Evolutionary conservation across 257 asterid species (phyloP), one percentile per base, ranked within the genome.

Genomic region (Nicotiana paniculata): DNA sequence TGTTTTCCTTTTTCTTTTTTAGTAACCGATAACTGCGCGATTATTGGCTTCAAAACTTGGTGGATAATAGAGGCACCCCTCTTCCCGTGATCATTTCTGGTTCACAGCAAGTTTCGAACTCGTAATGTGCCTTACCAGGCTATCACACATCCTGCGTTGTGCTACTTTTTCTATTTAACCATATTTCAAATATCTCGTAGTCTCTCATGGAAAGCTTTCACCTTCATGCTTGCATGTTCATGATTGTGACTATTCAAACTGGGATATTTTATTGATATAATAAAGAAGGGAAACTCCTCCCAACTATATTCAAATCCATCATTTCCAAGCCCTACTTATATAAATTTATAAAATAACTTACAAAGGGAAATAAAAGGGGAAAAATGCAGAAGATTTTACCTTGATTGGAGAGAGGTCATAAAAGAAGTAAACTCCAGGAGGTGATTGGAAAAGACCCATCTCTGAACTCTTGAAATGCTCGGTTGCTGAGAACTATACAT

Each of bases 371-470:
- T 51, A 75, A 24, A 75, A 4, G 5, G 46, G 4, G 8, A 3
- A 21, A 77, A 80, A 78, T 68, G 83, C 78, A 82, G 51, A 11
- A 76, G 82, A 53, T 66, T 89, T 81, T 61, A 93, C 99, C 98
- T 92, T 92, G 82, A 96, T 96, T 61, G 99, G 99, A 84, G 98
- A 94, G 86, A 93, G 95, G 82, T 96, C 99, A 83, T 94, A 96
- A 82, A 86, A 92, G 93, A 96, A 94, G 97, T 89, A 93, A 85
- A 94, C 97, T 77, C 99, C 99, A 9, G 98, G 97, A 81, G 85
- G 89, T 58, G 97, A 79, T 81, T 90, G 89, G 84, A 87, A 86
- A 64, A 30, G 91, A 83, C 93, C 97, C 81, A 43, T 69, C 62
- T 94, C 96, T 32, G 93, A 55, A 84, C 85, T 86, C 90, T 91